Conservation (phyloP, 1,139 yeast species). For the Magnusiomyces ingens region DNA sequence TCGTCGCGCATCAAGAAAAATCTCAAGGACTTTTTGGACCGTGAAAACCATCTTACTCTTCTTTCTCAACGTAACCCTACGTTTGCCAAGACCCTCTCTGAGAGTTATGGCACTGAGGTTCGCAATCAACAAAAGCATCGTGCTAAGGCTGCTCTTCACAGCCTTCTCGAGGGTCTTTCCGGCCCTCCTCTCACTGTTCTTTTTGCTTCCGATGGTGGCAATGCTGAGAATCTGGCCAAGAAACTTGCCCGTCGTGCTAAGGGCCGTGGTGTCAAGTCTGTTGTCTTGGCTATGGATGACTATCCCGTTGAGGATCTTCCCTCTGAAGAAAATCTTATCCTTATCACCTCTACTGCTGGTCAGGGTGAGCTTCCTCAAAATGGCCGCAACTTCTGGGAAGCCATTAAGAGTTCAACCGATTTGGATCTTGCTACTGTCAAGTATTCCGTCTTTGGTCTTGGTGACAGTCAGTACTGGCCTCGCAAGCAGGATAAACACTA, state of each 20-base stretch:
- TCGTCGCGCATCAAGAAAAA: constrained; percentile 76
- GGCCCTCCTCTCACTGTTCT: constrained; percentile 92
- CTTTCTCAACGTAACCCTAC: constrained; percentile 66
- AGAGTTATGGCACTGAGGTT: constrained; percentile 55
- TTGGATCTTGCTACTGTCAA: constrained; percentile 65
- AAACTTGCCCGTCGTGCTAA: constrained; percentile 77
- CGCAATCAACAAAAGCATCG: constrained; percentile 55
- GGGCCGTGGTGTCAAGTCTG: constrained; percentile 78
- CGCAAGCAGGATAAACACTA: constrained; percentile 91
- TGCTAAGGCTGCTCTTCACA: constrained; percentile 72
- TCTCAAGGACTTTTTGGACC: constrained; percentile 71
- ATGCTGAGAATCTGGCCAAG: constrained; percentile 78
- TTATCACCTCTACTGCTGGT: constrained; percentile 87
- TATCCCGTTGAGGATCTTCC: constrained; percentile 72
- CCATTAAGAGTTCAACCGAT: constrained; percentile 60
- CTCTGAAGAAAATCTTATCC: constrained; percentile 72
- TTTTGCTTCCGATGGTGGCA: constrained; percentile 94
- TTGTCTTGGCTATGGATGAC: constrained; percentile 79
- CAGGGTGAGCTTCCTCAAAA: constrained; percentile 98
- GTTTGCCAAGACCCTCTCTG: constrained; percentile 66
- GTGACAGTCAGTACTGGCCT: constrained; percentile 96
- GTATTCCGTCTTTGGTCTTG: constrained; percentile 79
- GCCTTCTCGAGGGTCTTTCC: constrained; percentile 74
- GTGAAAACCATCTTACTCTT: constrained; percentile 80
- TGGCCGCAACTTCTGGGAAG: constrained; percentile 89